Evolutionary conservation across 805 yeast genomes (phyloP).

Genomic region (Priceomyces carsonii): DNA sequence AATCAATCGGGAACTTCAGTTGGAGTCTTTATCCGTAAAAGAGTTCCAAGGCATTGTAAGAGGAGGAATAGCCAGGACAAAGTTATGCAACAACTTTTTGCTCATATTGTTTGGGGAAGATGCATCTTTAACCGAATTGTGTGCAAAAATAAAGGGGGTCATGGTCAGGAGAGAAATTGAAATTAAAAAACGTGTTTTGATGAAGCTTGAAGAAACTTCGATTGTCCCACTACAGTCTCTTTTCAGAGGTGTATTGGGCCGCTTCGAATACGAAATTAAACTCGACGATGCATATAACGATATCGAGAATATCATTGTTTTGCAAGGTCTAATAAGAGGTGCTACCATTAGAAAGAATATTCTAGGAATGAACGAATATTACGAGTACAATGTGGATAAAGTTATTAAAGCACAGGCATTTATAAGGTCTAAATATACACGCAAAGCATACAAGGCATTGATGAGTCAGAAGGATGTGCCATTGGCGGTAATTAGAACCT

Average conservation of each 20-base stretch:
- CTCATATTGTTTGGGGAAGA: slow-evolving; percentile 44
- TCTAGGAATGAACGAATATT: slow-evolving; percentile 42
- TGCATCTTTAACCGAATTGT: slow-evolving; percentile 33
- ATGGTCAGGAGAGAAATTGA: slow-evolving; percentile 29
- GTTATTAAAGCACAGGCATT: slow-evolving; percentile 74
- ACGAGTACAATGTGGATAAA: slow-evolving; percentile 53
- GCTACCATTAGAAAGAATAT: slow-evolving; percentile 36
- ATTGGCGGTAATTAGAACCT: slow-evolving; percentile 69
- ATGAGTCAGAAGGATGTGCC: slow-evolving; percentile 76
- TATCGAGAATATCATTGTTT: slow-evolving; percentile 32
- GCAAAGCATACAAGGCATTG: slow-evolving; percentile 71
- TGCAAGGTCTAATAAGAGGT: slow-evolving; percentile 64
- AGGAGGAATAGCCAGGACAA: slow-evolving; percentile 46
- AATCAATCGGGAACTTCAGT: slow-evolving; percentile 9
- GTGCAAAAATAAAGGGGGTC: slow-evolving; percentile 47
- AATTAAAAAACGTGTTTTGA: slow-evolving; percentile 15
- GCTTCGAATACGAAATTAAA: slow-evolving; percentile 57
- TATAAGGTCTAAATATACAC: slow-evolving; percentile 66
- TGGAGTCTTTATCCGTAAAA: background rate
- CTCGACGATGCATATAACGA: slow-evolving; percentile 54
- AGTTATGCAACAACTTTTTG: slow-evolving; percentile 43
- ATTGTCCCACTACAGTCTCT: slow-evolving; percentile 54
- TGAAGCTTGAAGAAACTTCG: slow-evolving; percentile 15
- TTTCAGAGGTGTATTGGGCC: slow-evolving; percentile 61
- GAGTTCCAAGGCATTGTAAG: slow-evolving; percentile 46